Evolutionary conservation across 1,284 basidiomycete genomes (phyloP), one percentile per base, ranked within the genome.

Genomic region (Bondarzewia mesenterica): DNA sequence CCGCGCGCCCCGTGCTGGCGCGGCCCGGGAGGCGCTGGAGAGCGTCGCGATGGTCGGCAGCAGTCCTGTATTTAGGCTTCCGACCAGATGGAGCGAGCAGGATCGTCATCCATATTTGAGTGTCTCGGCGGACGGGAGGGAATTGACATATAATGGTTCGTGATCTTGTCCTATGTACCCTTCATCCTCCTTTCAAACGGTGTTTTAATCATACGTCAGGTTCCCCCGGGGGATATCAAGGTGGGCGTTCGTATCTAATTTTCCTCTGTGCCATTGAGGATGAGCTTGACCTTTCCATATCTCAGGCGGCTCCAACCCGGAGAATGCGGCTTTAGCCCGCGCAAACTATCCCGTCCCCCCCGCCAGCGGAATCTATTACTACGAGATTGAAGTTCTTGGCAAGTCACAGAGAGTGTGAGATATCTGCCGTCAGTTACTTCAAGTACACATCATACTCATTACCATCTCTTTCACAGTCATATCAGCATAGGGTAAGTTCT

Each of bases 361-460:
- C 1, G 82, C 83, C 12, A 86, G 87, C 57, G 93, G 91, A 15
- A 82, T 95, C 42, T 92, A 89, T 62, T 97, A 95, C 63, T 97
- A 84, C 60, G 93, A 97, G 69, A 80, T 90, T 2, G 80, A 87
- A 57, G 81, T 96, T 39, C 63, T 84, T 15, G 77, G 81, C 58
- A 86, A 88, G 62, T 85, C 87, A n/a, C 70, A 75, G 47, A 86
- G 85, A 64, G 89, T 87, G 75, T 92, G 58, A 61, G 78, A 64
- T 23, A 22, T 16, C 39, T 48, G 4, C 25, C 44, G 22, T 15
- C 49, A 26, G 44, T 27, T 54, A 36, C 41, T 27, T 49, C 50
- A 51, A 47, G 25, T 50, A 49, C 46, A 27, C 58, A 46, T 36
- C 29, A 51, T 42, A 27, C n/a, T 38, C 20, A 44, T 46, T n/a